phyloP scores from a whole-genome alignment of 768 basidiomycete species.

The Naganishia antarctica region DNA sequence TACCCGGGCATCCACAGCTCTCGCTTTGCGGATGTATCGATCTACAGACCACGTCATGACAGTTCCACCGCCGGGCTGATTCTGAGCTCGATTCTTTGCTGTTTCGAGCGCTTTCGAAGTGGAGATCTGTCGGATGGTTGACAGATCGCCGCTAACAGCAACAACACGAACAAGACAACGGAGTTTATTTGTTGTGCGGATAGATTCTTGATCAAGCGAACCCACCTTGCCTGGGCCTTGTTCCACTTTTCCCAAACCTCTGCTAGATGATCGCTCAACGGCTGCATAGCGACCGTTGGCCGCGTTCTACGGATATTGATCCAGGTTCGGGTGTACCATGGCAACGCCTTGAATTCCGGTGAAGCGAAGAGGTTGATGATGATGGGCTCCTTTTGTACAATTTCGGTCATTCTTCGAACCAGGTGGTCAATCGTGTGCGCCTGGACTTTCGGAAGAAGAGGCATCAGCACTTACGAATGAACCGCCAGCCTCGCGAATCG shows the following conservation, averaged over 20 bases:
- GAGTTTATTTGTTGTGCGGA: too few relatives aligned
- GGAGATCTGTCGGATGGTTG: constrained; percentile 8
- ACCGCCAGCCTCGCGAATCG: background rate
- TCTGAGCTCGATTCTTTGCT: constrained; percentile 11
- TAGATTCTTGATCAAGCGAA: too few relatives aligned
- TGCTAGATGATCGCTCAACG: constrained; percentile 18
- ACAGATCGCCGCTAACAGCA: background rate
- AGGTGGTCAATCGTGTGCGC: too few relatives aligned
- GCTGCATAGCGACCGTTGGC: constrained; percentile 11
- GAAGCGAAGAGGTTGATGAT: constrained; percentile 8
- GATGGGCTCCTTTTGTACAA: constrained; percentile 16
- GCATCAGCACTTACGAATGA: background rate
- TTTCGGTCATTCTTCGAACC: constrained; percentile 1
- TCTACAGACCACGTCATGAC: constrained; percentile 11
- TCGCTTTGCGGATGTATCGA: constrained; percentile 14
- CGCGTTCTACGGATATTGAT: constrained; percentile 1
- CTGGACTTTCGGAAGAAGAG: too few relatives aligned
- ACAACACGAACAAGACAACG: too few relatives aligned
- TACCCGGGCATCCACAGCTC: constrained; percentile 10
- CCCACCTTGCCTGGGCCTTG: constrained; percentile 18
- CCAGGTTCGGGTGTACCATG: constrained; percentile 6
- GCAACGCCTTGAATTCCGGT: constrained; percentile 1
- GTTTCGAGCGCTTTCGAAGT: constrained; percentile 6
- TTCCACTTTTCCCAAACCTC: constrained; percentile 16
- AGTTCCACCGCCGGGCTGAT: constrained; percentile 11